Conservation (phyloP, 768 basidiomycete genomes). For the Amanita thiersii region DNA sequence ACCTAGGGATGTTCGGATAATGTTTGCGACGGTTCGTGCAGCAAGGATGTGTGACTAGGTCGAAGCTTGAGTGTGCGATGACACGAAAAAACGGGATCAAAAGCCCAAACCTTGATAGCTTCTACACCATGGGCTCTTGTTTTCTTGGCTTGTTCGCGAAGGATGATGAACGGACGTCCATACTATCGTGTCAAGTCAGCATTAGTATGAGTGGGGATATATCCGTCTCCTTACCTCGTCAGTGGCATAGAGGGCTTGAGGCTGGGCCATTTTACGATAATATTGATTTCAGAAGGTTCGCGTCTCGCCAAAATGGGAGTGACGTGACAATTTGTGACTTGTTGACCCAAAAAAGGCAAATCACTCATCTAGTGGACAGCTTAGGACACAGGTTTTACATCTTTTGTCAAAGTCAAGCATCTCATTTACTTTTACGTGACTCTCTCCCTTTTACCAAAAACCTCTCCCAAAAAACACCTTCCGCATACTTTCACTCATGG, state of each 20-base stretch:
- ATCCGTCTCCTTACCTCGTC: conserved; percentile 53
- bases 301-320: conserved; percentile 25
- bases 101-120: conserved; percentile 76
- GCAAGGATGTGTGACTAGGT: conserved; percentile 91
- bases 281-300: conserved; percentile 10
- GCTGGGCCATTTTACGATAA: conserved; percentile 23
- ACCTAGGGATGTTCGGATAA: conserved; percentile 90
- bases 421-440: conserved; percentile 24
- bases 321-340: conserved; percentile 26
- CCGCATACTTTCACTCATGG: conserved; percentile 30
- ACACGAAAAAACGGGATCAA: conserved; percentile 9
- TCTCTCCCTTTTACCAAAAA: conserved; percentile 23
- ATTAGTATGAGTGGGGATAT: conserved; percentile 12
- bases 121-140: conserved; percentile 87
- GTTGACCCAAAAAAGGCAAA: conserved; percentile 9
- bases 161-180: conserved; percentile 95
- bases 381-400: conserved; percentile 22
- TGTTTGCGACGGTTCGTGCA: conserved; percentile 88
- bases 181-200: conserved; percentile 53
- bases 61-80: conserved; percentile 6
- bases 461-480: no score
- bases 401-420: conserved; percentile 12
- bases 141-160: conserved; percentile 89
- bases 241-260: conserved; percentile 70
- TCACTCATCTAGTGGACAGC: not conserved